Evolutionary conservation across 2,329 filamentous ascomycete species (phyloP), one percentile per base, ranked within the genome.

Genomic region (Chrysosporium queenslandicum): DNA sequence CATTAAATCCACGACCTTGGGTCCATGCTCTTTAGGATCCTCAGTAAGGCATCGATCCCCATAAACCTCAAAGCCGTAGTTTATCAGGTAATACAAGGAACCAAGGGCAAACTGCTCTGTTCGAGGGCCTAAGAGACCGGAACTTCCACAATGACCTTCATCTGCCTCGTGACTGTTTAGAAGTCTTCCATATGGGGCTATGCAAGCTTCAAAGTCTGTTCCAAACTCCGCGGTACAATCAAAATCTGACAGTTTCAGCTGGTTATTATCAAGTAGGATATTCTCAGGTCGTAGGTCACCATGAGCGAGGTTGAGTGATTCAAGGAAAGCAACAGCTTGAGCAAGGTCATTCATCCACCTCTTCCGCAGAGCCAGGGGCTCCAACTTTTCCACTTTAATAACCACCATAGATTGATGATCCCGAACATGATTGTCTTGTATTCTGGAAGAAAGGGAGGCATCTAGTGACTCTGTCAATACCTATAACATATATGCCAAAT

Each of bases 41-140:
- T 63, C 53, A 3, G 53, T 50, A 43, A 66, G 57, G 49, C 53
- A 56, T 42, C 42, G 58, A 56, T 66, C 60, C 21, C 53, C 57
- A 52, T 66, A 64, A 43, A 64, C 59, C 36, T 65, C 58, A 57
- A 61, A 62, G 5, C 63, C 60, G 36, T 67, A 66, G 56, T 64
- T 66, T 11, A 64, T 65, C 0, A 61, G 39, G 27, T 66, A 67
- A 45, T 59, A 67, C 7, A 67, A 52, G 2, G 62, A 66, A 41
- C 63, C 63, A 1, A 67, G 58, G 7, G 63, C 60, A n/a, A 67
- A 67, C 39, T 64, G 60, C 36, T 66, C 63, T 42, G 63, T 66
- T 48, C 62, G 57, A 56, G 63, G 56, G 11, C 61, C 57, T 16
- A 66, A 39, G 8, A 60, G 57, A n/a, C 63, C 58, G 2, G 42